These are phyloP conservation scores for Hygrocybe punicea DNA, from an alignment of 768 basidiomycete species.

Conservation along the genomic window DNA sequence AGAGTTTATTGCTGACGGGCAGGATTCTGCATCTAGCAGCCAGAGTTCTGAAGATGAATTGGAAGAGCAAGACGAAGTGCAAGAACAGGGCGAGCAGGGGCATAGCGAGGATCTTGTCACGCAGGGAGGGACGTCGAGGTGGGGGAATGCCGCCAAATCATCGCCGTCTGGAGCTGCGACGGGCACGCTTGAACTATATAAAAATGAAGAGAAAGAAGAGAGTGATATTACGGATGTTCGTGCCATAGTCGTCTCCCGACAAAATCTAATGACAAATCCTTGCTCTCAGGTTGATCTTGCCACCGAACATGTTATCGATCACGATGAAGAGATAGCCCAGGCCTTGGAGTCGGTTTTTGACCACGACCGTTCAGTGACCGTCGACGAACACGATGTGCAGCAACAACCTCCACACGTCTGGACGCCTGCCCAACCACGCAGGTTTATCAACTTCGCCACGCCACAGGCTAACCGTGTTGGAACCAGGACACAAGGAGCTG, in stretches of 20 bases:
- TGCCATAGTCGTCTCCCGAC: background rate
- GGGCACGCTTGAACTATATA: no score
- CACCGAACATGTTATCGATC: background rate
- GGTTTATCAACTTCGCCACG: conserved; percentile 52
- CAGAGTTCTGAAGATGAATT: conserved; percentile 34
- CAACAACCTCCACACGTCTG: background rate
- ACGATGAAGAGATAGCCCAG: background rate
- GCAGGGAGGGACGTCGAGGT: conserved; percentile 43
- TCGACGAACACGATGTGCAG: conserved; percentile 14
- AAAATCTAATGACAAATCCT: background rate
- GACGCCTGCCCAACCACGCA: conserved; percentile 8
- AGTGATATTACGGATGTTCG: background rate
- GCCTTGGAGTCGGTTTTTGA: background rate
- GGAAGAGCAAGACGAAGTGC: conserved; percentile 22
- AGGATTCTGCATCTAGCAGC: conserved; percentile 40
- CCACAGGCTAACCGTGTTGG: conserved; percentile 40
- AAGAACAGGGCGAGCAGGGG: conserved; percentile 18
- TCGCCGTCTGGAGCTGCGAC: conserved; percentile 39
- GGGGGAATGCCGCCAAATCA: conserved; percentile 34
- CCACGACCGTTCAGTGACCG: background rate
- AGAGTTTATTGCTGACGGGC: conserved; percentile 8
- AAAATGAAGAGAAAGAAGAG: background rate
- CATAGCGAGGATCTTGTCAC: conserved; percentile 27
- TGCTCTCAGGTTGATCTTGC: background rate
- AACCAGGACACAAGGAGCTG: conserved; percentile 10